Base-by-base conservation (phyloP, 345 rosid genomes). In the Capsella bursapastoris region DNA sequence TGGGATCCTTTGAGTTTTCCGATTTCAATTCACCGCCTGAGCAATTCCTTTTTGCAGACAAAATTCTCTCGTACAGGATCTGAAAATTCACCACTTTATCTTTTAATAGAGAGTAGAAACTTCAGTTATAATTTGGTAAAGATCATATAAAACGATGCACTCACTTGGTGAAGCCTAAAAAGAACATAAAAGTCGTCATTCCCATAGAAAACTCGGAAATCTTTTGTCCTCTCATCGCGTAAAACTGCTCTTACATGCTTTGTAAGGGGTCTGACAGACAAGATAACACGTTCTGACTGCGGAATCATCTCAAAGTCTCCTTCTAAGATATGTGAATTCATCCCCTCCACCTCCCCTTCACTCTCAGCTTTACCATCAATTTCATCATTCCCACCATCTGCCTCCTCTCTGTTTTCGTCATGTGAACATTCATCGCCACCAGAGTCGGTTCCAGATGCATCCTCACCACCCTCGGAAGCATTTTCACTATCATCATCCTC, bases 161-260 rank as follows among this genome's bases (percentile, higher is more conserved):
- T 70, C 81, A 92, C 99, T 74, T 86, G 97, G 79, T 95, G 97
- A 79, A 89, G 95, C 88, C 97, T 86, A 48, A 92, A 85, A 49
- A 92, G 96, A 57, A 88, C 90, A 68, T 89, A 95, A 79, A 92
- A 89, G 81, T 92, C 92, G 63, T 95, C 96, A 62, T 90, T 92
- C 81, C 96, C 99, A 76, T 92, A 95, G 80, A 89, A 92, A 66
- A 90, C 80, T 70, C 67, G 75, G 66, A 81, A 81, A 66, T 74
- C 78, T 50, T 77, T 79, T 65, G 75, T 78, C 63, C 73, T 82
- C 55, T 73, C 86, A 28, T 82, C 84, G 38, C 68, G 68, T 64
- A 71, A 77, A 76, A 72, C 78, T 43, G 74, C 64, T 75, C 83
- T 76, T 48, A 90, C 90, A 77, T 89, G 84, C 82, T 88, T 95